Percentiles rank a stretch among this genome's conserved stretches.
Conservation (phyloP, 2,329 filamentous ascomycete species). For the Aspergillus ruber region DNA sequence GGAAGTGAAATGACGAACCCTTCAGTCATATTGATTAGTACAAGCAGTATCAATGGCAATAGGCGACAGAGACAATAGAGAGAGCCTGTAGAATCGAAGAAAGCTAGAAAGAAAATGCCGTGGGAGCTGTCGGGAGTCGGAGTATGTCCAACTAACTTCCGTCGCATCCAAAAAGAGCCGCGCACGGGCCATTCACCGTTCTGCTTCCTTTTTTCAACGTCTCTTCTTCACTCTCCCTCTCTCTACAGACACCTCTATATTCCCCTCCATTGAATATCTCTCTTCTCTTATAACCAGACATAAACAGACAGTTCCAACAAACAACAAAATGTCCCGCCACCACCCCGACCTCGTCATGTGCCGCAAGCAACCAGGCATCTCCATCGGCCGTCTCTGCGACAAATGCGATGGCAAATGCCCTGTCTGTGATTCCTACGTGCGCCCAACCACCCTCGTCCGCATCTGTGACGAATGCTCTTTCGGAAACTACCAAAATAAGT, state of each 20-base stretch:
- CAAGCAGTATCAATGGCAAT: background rate
- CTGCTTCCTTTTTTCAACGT: conserved; percentile 8
- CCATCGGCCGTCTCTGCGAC: conserved; percentile 97
- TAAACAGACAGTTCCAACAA: too few species aligned
- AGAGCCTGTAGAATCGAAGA: background rate
- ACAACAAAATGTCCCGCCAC: conserved; percentile 72
- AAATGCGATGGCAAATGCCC: conserved; percentile 99
- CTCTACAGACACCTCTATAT: background rate
- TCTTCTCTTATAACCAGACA: too few species aligned
- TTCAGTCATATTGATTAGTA: conserved; percentile 15
- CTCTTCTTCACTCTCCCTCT: conserved; percentile 1
- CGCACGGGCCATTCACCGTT: conserved; percentile 25
- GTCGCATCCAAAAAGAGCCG: conserved; percentile 3
- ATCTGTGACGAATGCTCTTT: conserved; percentile 99
- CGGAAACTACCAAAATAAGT: conserved; percentile 99
- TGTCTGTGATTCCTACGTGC: conserved; percentile 97
- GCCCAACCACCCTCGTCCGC: conserved; percentile 90
- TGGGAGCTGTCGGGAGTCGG: background rate
- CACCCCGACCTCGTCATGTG: conserved; percentile 99
- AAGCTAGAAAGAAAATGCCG: background rate
- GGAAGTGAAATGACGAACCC: conserved; percentile 9
- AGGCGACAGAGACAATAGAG: background rate
- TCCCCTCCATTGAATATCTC: background rate
- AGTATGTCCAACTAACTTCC: background rate
- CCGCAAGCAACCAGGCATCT: conserved; percentile 95